Conservation (phyloP, 768 basidiomycete genomes). For the Kwoniella dejecticola region DNA sequence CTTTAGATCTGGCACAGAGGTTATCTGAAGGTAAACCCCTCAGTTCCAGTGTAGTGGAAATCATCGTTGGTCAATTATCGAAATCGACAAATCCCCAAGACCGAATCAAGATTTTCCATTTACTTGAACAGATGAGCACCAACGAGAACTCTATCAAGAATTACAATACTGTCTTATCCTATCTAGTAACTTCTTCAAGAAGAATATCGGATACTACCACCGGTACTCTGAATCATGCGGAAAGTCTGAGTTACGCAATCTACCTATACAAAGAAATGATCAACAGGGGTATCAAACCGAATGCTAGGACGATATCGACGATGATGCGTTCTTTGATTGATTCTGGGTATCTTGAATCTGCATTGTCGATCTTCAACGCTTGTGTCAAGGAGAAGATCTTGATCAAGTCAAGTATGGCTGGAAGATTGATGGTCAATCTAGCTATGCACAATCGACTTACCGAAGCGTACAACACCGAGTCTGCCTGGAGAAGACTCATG, state of each 20-base stretch:
- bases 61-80: conserved; percentile 10
- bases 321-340: conserved; percentile 29
- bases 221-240: neutral
- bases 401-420: conserved; percentile 33
- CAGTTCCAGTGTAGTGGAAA: neutral
- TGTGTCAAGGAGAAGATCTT: neutral
- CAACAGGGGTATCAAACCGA: conserved; percentile 13
- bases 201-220: neutral
- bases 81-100: conserved; percentile 7
- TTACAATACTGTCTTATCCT: conserved; percentile 19
- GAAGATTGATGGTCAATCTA: conserved; percentile 33
- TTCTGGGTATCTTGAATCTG: conserved; percentile 17
- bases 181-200: neutral
- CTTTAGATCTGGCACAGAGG: conserved; percentile 14
- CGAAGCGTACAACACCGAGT: conserved; percentile 27
- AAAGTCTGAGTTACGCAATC: conserved; percentile 21
- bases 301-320: conserved; percentile 13
- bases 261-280: conserved; percentile 36
- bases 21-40: conserved; percentile 10
- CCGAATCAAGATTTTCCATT: conserved; percentile 13
- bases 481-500: conserved; percentile 24
- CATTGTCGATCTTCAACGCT: conserved; percentile 16
- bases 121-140: conserved; percentile 1
- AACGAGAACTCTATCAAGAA: neutral
- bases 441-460: conserved; percentile 7